Base-by-base conservation (phyloP, 208 protist genomes). In the Wallacemonas sp. region DNA sequence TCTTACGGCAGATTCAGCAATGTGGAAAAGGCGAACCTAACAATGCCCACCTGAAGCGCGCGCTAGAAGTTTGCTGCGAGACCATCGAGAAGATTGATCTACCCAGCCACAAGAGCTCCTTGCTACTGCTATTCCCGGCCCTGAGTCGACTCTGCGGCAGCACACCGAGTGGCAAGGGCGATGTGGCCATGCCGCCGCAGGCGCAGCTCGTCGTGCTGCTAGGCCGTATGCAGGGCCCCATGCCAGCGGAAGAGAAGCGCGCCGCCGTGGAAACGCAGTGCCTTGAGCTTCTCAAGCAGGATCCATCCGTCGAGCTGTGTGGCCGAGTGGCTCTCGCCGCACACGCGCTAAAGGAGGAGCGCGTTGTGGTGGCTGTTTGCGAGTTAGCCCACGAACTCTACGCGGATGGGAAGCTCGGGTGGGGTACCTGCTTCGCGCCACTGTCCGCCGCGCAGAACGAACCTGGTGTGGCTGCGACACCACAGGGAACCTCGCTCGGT, bases 241-340 rank as follows among this genome's bases (percentile, higher is more conserved):
- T 72, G 27, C 6, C 68, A 9, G 0, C 45, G 9, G 44, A 68
- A 3, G 86, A 95, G 12, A 79, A 80, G 38, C 64, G 41, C 10
- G 10, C 55, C 36, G 39, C 88, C 30, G 41, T 93, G 3, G 61
- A 79, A 38, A 85, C 80, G 50, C 80, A 91, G 12, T 78, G 68
- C 26, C 36, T 80, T 27, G 68, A 81, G 10, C 55, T 91, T 22
- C 65, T 95, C 34, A 57, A 65, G 33, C 38, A 38, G 3, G 89
- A 92, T 63, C 85, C 89, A 19, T 75, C 81, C 10, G 83, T 96
- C 19, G 76, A 91, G 41, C 76, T 96, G 8, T 96, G 90, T 65
- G 85, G 80, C 3, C 81, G 80, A 37, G 67, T 96, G 10, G 83
- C 81, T 15, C 34, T 66, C 1, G 52, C 77, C 21, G 87, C 87